A percentile compares a stretch with the other conserved stretches of the same genome.
Conservation (phyloP, 805 yeast genomes). For the Starmerella kuoi region DNA sequence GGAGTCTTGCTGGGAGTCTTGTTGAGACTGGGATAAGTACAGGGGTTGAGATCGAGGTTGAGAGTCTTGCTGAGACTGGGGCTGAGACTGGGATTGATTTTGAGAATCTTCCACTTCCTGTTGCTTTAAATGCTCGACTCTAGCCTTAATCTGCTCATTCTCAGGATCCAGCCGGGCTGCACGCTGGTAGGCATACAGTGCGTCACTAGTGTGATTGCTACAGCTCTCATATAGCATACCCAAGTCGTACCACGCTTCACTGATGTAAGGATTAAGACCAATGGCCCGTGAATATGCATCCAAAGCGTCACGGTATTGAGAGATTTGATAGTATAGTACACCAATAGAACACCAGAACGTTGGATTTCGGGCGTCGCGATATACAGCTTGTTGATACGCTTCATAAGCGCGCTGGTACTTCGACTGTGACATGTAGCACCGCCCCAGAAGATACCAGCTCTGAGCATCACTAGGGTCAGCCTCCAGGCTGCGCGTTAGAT, state of each 20-base stretch:
- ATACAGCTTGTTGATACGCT: slow-evolving; percentile 97
- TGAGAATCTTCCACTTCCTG: neutral
- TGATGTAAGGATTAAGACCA: slow-evolving; percentile 84
- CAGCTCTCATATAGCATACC: slow-evolving; percentile 96
- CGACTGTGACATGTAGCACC: slow-evolving; percentile 92
- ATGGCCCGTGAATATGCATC: slow-evolving; percentile 97
- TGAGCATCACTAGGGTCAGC: slow-evolving; percentile 87
- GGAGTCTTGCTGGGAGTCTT: too few relatives aligned
- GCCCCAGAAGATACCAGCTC: slow-evolving; percentile 92
- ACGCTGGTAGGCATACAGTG: slow-evolving; percentile 90
- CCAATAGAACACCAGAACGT: slow-evolving; percentile 97
- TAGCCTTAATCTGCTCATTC: slow-evolving; percentile 85
- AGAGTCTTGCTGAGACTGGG: slow-evolving; percentile 2
- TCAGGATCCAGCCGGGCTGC: slow-evolving; percentile 93
- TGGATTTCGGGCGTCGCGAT: slow-evolving; percentile 91
- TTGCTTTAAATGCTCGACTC: slow-evolving; percentile 67
- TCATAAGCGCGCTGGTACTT: slow-evolving; percentile 95
- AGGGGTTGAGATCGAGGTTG: neutral
- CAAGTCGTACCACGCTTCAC: slow-evolving; percentile 97
- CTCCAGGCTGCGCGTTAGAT: slow-evolving; percentile 76
- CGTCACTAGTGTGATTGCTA: slow-evolving; percentile 88
- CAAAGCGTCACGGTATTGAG: slow-evolving; percentile 90
- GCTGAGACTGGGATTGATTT: slow-evolving; percentile 10
- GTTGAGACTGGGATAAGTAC: too few relatives aligned
- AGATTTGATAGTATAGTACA: slow-evolving; percentile 88